These are phyloP conservation scores for Naganishia friedmannii DNA, from an alignment of 768 basidiomycete genomes.

Conservation along the genomic window DNA sequence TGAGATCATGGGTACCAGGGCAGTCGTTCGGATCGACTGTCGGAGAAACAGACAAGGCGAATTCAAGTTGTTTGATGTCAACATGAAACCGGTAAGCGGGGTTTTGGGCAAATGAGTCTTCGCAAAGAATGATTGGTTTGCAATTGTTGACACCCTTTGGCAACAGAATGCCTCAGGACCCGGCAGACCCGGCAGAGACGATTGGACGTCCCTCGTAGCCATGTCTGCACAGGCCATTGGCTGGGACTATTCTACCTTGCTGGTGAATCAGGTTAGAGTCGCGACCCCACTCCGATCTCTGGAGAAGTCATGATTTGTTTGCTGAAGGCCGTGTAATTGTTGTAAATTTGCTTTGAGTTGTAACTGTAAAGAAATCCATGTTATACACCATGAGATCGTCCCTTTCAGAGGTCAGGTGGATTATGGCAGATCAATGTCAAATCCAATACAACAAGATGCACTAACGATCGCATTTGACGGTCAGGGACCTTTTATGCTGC, in stretches of 20 bases:
- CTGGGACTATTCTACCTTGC: slow-evolving; percentile 41
- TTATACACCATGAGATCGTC: neutral
- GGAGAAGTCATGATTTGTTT: too few species aligned
- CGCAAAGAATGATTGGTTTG: too few species aligned
- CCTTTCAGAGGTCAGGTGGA: neutral
- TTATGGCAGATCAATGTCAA: neutral
- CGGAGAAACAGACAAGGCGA: slow-evolving; percentile 28
- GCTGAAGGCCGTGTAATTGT: too few species aligned
- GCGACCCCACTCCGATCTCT: slow-evolving; percentile 24
- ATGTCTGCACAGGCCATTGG: slow-evolving; percentile 44
- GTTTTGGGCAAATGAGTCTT: neutral
- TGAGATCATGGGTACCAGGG: slow-evolving; percentile 26
- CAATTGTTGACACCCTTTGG: neutral
- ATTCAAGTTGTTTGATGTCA: slow-evolving; percentile 45
- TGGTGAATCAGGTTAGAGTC: slow-evolving; percentile 32
- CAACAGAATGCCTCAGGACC: slow-evolving; percentile 46
- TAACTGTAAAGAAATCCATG: too few species aligned
- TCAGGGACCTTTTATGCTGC: neutral
- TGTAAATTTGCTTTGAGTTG: too few species aligned
- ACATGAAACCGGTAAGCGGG: slow-evolving; percentile 46
- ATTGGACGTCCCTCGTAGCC: slow-evolving; percentile 40
- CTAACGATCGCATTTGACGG: neutral
- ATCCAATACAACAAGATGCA: slow-evolving; percentile 9
- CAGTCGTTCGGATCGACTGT: slow-evolving; percentile 40
- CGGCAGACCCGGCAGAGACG: slow-evolving; percentile 43